A percentile compares a stretch with the other conserved stretches of the same genome.
phyloP scores from a whole-genome alignment of 2,329 filamentous ascomycete species.

The Botrytis pseudocinerea region DNA sequence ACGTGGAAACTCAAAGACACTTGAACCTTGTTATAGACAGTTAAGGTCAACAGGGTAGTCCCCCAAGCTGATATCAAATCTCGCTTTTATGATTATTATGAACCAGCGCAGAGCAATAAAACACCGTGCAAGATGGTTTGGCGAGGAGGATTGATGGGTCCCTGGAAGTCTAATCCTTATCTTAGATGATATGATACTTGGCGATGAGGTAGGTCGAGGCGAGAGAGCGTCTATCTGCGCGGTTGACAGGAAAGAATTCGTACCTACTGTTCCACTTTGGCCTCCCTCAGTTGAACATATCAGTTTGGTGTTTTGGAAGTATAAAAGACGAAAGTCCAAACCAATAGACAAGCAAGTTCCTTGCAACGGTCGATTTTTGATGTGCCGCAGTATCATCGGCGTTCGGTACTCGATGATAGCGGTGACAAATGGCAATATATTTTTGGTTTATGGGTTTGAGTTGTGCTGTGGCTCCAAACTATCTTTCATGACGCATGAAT shows the following conservation, averaged over 20 bases:
- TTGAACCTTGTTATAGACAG: constrained; percentile 11
- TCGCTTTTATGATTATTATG: constrained; percentile 14
- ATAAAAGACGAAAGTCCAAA: background rate
- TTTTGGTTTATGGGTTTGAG: background rate
- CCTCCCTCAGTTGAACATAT: background rate
- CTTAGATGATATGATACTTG: background rate
- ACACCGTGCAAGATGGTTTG: constrained; percentile 12
- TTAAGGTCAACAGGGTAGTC: background rate
- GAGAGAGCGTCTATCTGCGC: background rate
- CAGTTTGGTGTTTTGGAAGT: background rate
- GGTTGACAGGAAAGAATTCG: background rate
- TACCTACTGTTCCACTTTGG: background rate
- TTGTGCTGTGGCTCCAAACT: background rate
- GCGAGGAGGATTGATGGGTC: constrained; percentile 17
- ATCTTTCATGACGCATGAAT: background rate
- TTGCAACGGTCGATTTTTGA: background rate
- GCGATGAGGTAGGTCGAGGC: background rate
- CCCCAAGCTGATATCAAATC: background rate
- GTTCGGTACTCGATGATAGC: constrained; percentile 8
- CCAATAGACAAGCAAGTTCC: background rate
- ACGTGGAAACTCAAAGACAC: constrained; percentile 18
- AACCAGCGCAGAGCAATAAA: constrained; percentile 8
- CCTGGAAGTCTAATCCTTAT: constrained; percentile 10
- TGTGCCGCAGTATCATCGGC: background rate
- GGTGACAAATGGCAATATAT: constrained; percentile 12